Percentiles rank a stretch among this genome's conserved stretches.
Evolutionary conservation across 305 asterid species (phyloP).

Genomic region (Fraxinus velutina): DNA sequence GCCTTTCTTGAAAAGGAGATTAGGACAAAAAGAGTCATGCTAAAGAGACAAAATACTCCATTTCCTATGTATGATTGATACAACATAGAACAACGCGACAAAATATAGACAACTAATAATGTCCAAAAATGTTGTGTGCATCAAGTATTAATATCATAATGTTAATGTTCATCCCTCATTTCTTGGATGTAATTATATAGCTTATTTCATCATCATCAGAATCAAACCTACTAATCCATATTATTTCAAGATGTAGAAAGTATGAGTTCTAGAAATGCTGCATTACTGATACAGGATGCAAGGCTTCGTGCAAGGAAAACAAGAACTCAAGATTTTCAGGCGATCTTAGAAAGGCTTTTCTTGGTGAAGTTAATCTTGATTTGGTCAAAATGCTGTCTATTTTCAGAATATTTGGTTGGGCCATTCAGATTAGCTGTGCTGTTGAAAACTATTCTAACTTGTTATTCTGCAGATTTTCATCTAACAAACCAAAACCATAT

Average conservation of each 20-base stretch:
- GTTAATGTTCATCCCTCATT: neutral
- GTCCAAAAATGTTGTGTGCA: neutral
- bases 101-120: neutral
- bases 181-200: neutral
- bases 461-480: slow-evolving; percentile 17
- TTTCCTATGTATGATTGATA: neutral
- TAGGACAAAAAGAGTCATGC: neutral
- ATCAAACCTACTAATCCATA: neutral
- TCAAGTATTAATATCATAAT: neutral
- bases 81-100: neutral
- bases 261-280: neutral
- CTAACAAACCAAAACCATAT: neutral
- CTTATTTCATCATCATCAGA: neutral
- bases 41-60: neutral
- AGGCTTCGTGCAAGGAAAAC: neutral
- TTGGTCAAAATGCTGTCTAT: slow-evolving; percentile 35
- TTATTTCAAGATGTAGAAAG: neutral
- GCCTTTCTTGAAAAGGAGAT: neutral
- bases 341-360: neutral
- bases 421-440: slow-evolving; percentile 27
- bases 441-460: slow-evolving; percentile 20
- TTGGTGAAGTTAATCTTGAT: neutral
- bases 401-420: slow-evolving; percentile 40
- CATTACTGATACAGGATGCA: neutral
- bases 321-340: neutral